Base-by-base conservation (phyloP, 768 basidiomycete species). In the Suillus hirtellus region DNA sequence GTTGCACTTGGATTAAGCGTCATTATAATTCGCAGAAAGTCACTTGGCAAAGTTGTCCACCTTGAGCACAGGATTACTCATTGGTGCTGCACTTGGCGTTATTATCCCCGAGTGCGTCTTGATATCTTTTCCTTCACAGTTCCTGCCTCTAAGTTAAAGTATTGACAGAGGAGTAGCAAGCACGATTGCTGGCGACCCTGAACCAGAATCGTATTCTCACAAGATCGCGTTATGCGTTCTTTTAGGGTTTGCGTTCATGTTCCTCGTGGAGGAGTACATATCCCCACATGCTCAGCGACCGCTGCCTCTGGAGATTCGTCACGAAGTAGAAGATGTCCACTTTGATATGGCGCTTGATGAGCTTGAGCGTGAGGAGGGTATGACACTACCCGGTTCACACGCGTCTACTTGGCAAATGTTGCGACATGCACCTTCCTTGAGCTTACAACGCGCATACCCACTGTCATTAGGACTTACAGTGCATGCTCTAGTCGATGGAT, bases 401-500 rank as follows among this genome's bases (percentile, higher is more conserved):
- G 34, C 60, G 46, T n/a, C 60, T 17, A 67, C 73, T 60, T 65
- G 69, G 55, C 35, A 60, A 31, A 54, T 35, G 44, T 46, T 62
- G 49, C 38, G 43, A 59, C 61, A 43, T 11, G 19, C 64, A 42
- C 64, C 61, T 53, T 53, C 65, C 8, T 69, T 73, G 34, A 75
- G 72, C 67, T 73, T 75, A 38, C 69, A 71, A 42, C 78, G 78
- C 17, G 88, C 88, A 10, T 85, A 89, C 59, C 82, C 95, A 43
- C 81, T 96, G 43, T 93, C 95, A 0, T 75, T 98, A 10, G 97
- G 96, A 1, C 79, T 99, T 52, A 82, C 93, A 31, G 84, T 95
- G 31, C 96, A 99, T 71, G 92, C 88, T 1, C 81, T 95, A 55
- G 92, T 95, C 0, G 97, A 99, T 74, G 96, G 97, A 4, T 87